These are phyloP conservation scores for Alternaria consortialis DNA, from an alignment of 2,329 filamentous ascomycete genomes.

Conservation along the genomic window DNA sequence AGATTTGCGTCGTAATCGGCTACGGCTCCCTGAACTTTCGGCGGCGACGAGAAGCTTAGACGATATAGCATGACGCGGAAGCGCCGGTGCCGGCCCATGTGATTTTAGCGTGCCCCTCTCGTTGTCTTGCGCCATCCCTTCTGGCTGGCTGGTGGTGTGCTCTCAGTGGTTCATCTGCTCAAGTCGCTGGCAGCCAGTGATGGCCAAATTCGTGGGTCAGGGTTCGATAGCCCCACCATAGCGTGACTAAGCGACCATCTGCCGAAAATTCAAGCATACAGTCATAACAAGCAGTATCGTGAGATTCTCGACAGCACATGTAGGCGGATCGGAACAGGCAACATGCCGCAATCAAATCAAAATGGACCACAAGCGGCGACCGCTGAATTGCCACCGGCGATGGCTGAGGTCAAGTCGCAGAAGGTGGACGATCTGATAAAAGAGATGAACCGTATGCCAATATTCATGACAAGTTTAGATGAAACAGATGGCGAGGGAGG, in stretches of 20 bases:
- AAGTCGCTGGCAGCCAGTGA: conserved; percentile 2
- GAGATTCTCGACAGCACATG: neutral
- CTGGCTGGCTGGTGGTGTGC: conserved; percentile 3
- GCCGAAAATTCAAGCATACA: conserved; percentile 25
- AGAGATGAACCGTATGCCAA: conserved; percentile 75
- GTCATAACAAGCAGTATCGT: conserved; percentile 10
- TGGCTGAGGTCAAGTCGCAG: conserved; percentile 66
- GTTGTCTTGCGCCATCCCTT: conserved; percentile 12
- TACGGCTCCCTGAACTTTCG: neutral
- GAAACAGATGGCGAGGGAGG: conserved; percentile 67
- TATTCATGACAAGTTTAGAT: conserved; percentile 95
- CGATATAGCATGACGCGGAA: conserved; percentile 14
- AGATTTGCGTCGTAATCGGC: conserved; percentile 15
- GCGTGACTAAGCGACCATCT: conserved; percentile 34
- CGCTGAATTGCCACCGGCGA: conserved; percentile 65
- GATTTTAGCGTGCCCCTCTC: conserved; percentile 11
- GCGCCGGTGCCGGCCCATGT: neutral
- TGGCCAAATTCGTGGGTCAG: neutral
- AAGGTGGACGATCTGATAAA: conserved; percentile 68
- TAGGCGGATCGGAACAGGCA: neutral
- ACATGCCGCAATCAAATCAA: conserved; percentile 29
- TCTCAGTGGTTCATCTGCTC: neutral
- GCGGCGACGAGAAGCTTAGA: conserved; percentile 4
- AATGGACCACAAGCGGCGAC: conserved; percentile 35
- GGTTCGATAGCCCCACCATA: conserved; percentile 11